A percentile compares a stretch with the other conserved stretches of the same genome.
Conservation (phyloP, 1,284 basidiomycete species). For the Malassezia brasiliensis region DNA sequence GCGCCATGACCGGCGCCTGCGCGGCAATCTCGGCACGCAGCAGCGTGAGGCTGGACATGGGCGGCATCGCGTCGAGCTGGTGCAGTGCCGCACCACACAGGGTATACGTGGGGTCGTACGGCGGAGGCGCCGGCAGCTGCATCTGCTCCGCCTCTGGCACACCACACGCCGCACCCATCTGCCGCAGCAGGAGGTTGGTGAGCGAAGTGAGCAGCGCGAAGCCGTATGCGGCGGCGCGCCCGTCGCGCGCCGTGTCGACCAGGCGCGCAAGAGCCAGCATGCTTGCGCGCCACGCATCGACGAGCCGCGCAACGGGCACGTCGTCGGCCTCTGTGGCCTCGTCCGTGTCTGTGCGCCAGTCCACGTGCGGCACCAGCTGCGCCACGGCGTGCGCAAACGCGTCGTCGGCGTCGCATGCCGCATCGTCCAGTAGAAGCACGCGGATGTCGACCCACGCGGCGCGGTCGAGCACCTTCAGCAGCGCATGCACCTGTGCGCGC, state of each 20-base stretch:
- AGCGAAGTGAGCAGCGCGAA: constrained; percentile 7
- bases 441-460: not conserved
- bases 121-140: not conserved
- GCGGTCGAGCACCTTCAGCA: not conserved
- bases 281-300: constrained; percentile 2
- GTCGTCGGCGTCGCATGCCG: constrained; percentile 4
- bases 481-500: not conserved
- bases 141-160: not conserved
- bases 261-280: not conserved
- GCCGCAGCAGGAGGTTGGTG: constrained; percentile 9
- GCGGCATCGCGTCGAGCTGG: constrained; percentile 4
- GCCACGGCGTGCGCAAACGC: not conserved
- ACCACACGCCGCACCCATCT: not conserved
- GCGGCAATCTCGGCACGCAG: constrained; percentile 1
- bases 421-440: constrained; percentile 6
- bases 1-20: not conserved
- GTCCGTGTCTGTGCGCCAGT: not conserved
- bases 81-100: not conserved
- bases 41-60: not conserved
- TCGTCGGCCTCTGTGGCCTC: not conserved
- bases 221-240: not conserved
- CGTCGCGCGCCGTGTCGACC: not conserved
- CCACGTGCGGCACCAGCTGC: not conserved
- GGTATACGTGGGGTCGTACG: not conserved
- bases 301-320: not conserved